Evolutionary conservation across 495 filamentous ascomycete species (phyloP).

Genomic region (Jackrogersella multiformis): DNA sequence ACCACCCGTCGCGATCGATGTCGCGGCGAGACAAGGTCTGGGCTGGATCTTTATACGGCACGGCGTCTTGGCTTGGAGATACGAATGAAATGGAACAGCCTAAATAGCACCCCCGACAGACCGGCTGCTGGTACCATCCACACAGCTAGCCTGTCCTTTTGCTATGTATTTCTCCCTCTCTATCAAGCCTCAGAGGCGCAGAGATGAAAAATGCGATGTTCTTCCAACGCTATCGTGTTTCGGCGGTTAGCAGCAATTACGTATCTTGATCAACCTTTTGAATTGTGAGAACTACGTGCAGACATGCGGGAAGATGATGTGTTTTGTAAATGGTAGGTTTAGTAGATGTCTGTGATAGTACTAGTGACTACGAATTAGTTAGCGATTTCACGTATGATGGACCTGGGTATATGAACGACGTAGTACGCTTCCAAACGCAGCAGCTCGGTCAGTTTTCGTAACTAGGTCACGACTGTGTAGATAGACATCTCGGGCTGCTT

Average conservation of each 20-base stretch:
- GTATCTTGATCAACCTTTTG: neutral
- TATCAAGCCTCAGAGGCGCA: conserved; percentile 4
- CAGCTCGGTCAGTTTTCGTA: too few species aligned
- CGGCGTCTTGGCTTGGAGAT: conserved; percentile 43
- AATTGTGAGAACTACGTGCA: neutral
- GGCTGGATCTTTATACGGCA: conserved; percentile 37
- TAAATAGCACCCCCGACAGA: conserved; percentile 9
- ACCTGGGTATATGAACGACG: too few species aligned
- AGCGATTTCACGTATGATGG: too few species aligned
- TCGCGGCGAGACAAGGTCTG: conserved; percentile 19
- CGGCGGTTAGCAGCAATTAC: neutral
- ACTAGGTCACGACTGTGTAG: too few species aligned
- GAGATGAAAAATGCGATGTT: conserved; percentile 30
- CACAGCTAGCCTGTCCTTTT: conserved; percentile 19
- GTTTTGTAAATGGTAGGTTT: too few species aligned
- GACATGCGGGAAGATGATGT: too few species aligned
- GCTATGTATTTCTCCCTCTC: conserved; percentile 15
- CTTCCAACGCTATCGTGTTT: conserved; percentile 17
- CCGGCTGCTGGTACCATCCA: conserved; percentile 14
- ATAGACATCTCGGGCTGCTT: too few species aligned
- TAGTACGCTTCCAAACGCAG: too few species aligned
- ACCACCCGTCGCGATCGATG: conserved; percentile 21
- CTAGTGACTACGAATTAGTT: too few species aligned
- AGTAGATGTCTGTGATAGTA: too few species aligned
- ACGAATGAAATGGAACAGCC: conserved; percentile 35